Evolutionary conservation across 2,329 filamentous ascomycete species (phyloP), one percentile per base, ranked within the genome.

Genomic region (Penicillium thymicola): DNA sequence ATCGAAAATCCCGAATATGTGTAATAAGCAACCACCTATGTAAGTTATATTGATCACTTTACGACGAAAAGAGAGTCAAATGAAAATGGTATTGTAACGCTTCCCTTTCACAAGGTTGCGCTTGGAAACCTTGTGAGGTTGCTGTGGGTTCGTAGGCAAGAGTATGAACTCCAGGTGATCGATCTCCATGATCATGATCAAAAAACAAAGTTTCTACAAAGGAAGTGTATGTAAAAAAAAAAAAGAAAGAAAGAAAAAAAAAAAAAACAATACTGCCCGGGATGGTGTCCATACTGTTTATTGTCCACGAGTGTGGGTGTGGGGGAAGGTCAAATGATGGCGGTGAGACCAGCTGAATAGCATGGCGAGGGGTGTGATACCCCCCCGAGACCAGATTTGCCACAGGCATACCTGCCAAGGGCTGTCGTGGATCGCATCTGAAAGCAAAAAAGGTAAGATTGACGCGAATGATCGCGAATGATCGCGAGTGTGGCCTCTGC

Each of bases 371-470:
- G 8, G 36, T 25, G 36, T 27, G 41, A 46, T 53, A 36, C 36
- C 23, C 21, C 5, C 5, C 13, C 13, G 16, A 41, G 34, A 6
- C 14, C 16, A 45, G 16, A 28, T 27, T 56, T 7, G 21, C 48
- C 48, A 55, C 34, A 38, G 46, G 30, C 30, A 41, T 34, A 8
- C 23, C 30, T 52, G 23, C 54, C 54, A 52, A 40, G 21, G 28
- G 21, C 13, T 44, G 25, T 52, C 48, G 52, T 41, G 41, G 48
- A 52, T 30, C 34, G n/a, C 34, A 56, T 45, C 41, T 46, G 21
- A 6, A 46, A 52, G 23, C 41, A 42, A 25, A 34, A 51, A 51
- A 41, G 41, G 37, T 13, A 46, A 41, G 21, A 41, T 56, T 28
- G 54, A 18, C 23, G 30, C 25, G 32, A 36, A 27, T 54, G 37